Conservation (phyloP, 176 grass and related monocot genomes). For the Aegilops tauschii region DNA sequence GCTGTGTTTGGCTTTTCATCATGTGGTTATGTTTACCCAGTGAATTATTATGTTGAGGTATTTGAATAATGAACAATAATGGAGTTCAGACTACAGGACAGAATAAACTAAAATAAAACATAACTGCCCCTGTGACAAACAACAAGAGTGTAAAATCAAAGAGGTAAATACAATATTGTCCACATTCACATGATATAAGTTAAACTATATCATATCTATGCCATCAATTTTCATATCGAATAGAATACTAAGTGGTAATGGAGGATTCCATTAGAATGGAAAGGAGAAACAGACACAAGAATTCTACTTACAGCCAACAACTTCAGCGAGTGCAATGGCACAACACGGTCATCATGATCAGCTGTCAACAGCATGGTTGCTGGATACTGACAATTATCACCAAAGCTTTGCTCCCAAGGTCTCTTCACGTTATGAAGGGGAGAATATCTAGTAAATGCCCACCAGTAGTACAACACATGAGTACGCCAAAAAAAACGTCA, state of each 20-base stretch:
- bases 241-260: slow-evolving; percentile 4
- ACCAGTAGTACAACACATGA: slow-evolving; percentile 12
- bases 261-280: slow-evolving; percentile 2
- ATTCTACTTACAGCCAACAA: slow-evolving; percentile 78
- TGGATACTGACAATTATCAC: slow-evolving; percentile 55
- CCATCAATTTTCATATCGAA: slow-evolving; percentile 14
- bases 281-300: slow-evolving; percentile 16
- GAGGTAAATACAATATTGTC: background rate
- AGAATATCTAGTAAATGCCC: slow-evolving; percentile 64
- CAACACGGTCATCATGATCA: slow-evolving; percentile 93
- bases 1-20: background rate
- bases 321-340: slow-evolving; percentile 92
- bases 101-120: background rate
- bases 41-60: background rate
- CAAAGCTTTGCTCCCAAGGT: slow-evolving; percentile 67
- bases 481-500: background rate
- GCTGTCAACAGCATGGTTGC: slow-evolving; percentile 85
- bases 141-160: background rate
- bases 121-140: background rate
- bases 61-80: background rate
- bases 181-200: background rate
- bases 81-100: background rate
- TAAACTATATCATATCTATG: background rate
- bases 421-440: slow-evolving; percentile 82
- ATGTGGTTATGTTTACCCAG: background rate